Base-by-base conservation (phyloP, 2,329 filamentous ascomycete genomes). In the Thelonectria discophora region DNA sequence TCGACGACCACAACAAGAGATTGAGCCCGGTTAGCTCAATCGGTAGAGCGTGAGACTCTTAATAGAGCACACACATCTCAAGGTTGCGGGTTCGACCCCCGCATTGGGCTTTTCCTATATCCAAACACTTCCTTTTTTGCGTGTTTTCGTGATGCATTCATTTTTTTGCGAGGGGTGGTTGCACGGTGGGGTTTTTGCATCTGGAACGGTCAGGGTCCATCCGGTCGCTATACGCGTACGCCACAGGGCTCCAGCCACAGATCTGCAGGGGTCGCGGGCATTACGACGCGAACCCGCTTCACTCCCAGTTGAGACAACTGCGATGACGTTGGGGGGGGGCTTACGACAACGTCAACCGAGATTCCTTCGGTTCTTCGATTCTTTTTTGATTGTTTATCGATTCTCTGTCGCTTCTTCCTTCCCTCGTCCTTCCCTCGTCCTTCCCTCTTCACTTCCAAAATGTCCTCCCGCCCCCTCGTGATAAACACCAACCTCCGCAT, bases 21-120 rank as follows among this genome's bases (percentile, higher is more conserved):
- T 37, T 37, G 34, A 37, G 45, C 45, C 45, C 45, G 45, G 45
- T 21, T 47, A 47, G 45, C 45, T 47, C 45, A 47, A 47, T 47
- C 45, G 45, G 45, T 27, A 47, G 45, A 47, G 45, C 45, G 45
- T 47, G 45, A 47, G 45, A 47, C 45, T 47, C 45, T 47, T 47
- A 46, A 37, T 37, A 37, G 34, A 37, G 34, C 15, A 37, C 34
- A 37, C 40, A 18, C 12, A 47, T 47, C 45, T 47, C 45, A 47
- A 47, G 45, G 45, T 15, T 47, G 45, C 21, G 45, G 45, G 45
- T 47, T 47, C 45, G 45, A 47, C 20, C 45, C 45, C 45, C 45
- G 21, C 45, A 21, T 47, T 47, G 45, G 45, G 45, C 45, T 47
- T 27, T 47, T 47, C 45, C 45, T 47, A 47, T 47, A 47, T 43